Evolutionary conservation across 352 stramenopile genomes (phyloP).

Genomic region (Pythium plurisporium): DNA sequence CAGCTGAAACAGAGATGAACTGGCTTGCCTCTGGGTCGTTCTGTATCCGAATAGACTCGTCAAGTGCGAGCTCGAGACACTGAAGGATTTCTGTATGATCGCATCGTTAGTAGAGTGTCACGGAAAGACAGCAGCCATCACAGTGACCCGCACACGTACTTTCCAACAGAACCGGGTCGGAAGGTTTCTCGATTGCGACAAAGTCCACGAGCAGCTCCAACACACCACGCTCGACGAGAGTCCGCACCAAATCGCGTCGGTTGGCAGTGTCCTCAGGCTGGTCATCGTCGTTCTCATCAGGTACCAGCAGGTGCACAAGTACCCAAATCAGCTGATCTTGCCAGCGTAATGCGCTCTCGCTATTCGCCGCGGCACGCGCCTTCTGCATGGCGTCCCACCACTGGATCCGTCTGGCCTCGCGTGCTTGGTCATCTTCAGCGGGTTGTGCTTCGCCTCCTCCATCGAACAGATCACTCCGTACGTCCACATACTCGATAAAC

Average conservation of each 20-base stretch:
- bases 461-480: constrained; percentile 13
- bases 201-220: constrained; percentile 37
- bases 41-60: constrained; percentile 25
- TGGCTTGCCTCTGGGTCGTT: not conserved
- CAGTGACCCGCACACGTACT: no score
- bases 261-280: constrained; percentile 5
- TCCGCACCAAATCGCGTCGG: constrained; percentile 15
- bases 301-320: constrained; percentile 10
- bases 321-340: constrained; percentile 13
- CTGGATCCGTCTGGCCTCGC: constrained; percentile 9
- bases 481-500: constrained; percentile 23
- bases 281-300: constrained; percentile 10
- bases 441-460: not conserved
- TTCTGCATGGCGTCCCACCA: constrained; percentile 25
- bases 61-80: constrained; percentile 11
- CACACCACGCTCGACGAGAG: constrained; percentile 25
- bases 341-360: not conserved
- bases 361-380: not conserved
- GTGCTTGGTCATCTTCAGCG: not conserved
- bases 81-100: constrained; percentile 7
- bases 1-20: constrained; percentile 23
- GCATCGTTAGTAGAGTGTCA: no score
- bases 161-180: constrained; percentile 25
- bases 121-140: no score
- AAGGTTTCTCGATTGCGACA: constrained; percentile 26